Evolutionary conservation across 2,329 filamentous ascomycete genomes (phyloP), one percentile per base, ranked within the genome.

Genomic region (Laburnicola sp.): DNA sequence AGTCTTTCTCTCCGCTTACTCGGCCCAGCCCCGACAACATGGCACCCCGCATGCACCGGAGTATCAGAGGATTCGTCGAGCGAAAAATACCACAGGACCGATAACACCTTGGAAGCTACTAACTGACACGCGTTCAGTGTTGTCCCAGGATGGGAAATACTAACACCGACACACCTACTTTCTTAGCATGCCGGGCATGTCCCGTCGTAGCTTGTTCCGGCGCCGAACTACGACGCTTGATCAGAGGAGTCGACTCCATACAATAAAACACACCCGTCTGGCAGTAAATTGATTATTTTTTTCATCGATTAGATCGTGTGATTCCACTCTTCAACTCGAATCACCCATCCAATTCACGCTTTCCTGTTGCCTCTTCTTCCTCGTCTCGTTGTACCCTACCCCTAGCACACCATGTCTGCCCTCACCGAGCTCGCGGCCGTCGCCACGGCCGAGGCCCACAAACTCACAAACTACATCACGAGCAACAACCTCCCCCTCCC

Each of bases 361-460:
- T 39, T 23, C 7, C 26, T 25, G 21, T 26, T 25, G 8, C n/a
- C 22, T 26, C 26, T 11, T 31, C 16, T 16, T 16, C 1, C 16
- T 16, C 16, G 21, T 16, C 26, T 5, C 6, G 4, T 42, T 31
- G 26, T 30, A 16, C 26, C 27, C 38, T 32, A 47, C 28, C 44
- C 23, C n/a, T 26, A 48, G 27, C 16, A 30, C 45, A 48, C 22
- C 6, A 48, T 48, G 45, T 31, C 36, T 22, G 28, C 45, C 21
- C 45, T 54, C 21, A 51, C 51, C 2, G 41, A 44, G 5, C 23
- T 53, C 30, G 53, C 53, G n/a, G 45, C 50, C 25, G 7, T 9
- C 26, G 45, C 50, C 28, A 25, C 48, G 2, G 42, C 27, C 3
- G 32, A 48, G 10, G 42, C 44, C 7, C 31, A 39, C 7, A 37